Evolutionary conservation across 495 filamentous ascomycete species (phyloP).

Genomic region (Pseudomonodictys pantanalensis): DNA sequence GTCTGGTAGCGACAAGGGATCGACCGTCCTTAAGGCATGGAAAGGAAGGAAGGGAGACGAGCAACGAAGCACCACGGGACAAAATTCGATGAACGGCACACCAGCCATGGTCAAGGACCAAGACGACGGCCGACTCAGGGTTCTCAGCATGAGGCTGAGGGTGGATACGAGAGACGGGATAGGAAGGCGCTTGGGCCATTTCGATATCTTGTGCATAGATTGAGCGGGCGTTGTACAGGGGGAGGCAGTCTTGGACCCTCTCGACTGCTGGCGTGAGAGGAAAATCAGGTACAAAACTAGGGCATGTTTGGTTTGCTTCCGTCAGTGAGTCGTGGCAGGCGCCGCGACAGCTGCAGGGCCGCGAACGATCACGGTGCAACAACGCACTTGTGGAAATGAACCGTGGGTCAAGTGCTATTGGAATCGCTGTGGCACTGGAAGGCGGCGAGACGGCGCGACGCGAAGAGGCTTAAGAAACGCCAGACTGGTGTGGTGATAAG

Average conservation of each 20-base stretch:
- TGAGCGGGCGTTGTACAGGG: conserved; percentile 18
- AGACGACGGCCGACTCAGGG: background rate
- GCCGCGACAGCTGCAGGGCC: background rate
- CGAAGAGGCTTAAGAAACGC: too few species aligned
- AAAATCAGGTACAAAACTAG: too few species aligned
- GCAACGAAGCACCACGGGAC: background rate
- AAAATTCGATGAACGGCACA: conserved; percentile 9
- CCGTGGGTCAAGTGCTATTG: background rate
- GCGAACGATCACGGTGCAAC: too few species aligned
- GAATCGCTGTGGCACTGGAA: background rate
- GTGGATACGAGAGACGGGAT: conserved; percentile 3
- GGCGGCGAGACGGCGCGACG: too few species aligned
- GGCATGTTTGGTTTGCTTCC: too few species aligned
- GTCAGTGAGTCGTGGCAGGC: background rate
- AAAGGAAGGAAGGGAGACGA: background rate
- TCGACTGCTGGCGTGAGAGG: too few species aligned
- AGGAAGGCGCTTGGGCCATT: conserved; percentile 7
- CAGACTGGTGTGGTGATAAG: too few species aligned
- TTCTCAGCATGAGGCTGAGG: conserved; percentile 11
- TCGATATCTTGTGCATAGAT: conserved; percentile 31
- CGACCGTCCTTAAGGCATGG: too few species aligned
- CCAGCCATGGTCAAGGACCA: conserved; percentile 4
- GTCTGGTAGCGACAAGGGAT: too few species aligned
- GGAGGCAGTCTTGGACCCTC: background rate
- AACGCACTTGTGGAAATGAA: conserved; percentile 1